Conservation (phyloP, 2,329 filamentous ascomycete genomes). For the Hymenoscyphus salicellus region DNA sequence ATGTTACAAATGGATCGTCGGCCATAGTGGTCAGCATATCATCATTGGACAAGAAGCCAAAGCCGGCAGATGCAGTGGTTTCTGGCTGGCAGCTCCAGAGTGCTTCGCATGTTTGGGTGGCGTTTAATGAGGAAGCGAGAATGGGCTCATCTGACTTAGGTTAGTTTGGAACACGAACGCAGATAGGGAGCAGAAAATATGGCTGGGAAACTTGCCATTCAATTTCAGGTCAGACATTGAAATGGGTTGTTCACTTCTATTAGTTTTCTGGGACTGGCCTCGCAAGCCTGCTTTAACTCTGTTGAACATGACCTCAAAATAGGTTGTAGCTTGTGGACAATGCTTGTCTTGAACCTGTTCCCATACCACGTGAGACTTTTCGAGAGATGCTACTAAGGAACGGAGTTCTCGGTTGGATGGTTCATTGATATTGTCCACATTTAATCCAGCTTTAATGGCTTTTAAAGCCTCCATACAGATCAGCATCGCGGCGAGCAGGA, state of each 20-base stretch:
- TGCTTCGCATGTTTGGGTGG: neutral
- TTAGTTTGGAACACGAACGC: neutral
- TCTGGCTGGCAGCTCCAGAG: neutral
- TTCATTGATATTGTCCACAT: slow-evolving; percentile 8
- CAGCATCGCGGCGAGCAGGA: slow-evolving; percentile 59
- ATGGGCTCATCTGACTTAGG: neutral
- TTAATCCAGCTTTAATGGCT: slow-evolving; percentile 9
- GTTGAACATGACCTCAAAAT: slow-evolving; percentile 25
- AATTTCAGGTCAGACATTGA: neutral
- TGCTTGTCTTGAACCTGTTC: neutral
- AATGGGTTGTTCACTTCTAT: neutral
- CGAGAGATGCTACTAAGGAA: slow-evolving; percentile 20
- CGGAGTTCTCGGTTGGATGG: neutral
- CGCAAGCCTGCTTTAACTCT: slow-evolving; percentile 18
- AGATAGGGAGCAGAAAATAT: neutral
- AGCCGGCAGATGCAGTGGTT: neutral
- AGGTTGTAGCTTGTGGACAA: slow-evolving; percentile 13
- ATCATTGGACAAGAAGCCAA: neutral
- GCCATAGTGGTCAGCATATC: neutral
- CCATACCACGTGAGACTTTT: slow-evolving; percentile 19
- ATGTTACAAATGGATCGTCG: slow-evolving; percentile 17
- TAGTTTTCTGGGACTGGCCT: neutral
- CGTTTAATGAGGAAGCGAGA: neutral
- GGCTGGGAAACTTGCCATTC: neutral
- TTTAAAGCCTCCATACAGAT: slow-evolving; percentile 46